These are phyloP conservation scores for Xylaria sp. DNA, from an alignment of 2,329 filamentous ascomycete genomes.

Conservation along the genomic window DNA sequence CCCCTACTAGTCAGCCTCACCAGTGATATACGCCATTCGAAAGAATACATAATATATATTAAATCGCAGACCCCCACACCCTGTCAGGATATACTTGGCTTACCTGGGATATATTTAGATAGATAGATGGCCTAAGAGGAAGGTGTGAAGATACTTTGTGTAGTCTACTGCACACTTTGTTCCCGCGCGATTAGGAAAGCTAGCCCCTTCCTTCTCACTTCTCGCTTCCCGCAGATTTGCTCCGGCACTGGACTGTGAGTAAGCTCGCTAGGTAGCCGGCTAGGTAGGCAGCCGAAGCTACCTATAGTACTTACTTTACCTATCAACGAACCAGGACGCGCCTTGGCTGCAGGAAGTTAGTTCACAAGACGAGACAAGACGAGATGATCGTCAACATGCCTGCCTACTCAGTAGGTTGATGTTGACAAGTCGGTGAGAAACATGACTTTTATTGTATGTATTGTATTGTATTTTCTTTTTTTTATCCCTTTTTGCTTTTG, in stretches of 20 bases:
- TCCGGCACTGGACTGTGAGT: neutral
- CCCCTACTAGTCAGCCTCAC: neutral
- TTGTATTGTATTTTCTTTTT: neutral
- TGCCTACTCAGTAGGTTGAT: neutral
- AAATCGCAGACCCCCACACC: neutral
- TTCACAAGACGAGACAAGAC: conserved; percentile 8
- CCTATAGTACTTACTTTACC: conserved; percentile 1
- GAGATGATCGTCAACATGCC: neutral
- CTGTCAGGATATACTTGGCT: neutral
- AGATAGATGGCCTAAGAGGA: neutral
- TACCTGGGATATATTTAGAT: neutral
- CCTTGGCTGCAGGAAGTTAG: conserved; percentile 4
- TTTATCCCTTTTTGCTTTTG: neutral
- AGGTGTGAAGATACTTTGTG: too few relatives aligned
- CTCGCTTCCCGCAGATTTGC: too few relatives aligned
- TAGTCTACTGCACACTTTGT: too few relatives aligned
- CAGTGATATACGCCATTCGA: neutral
- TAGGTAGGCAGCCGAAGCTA: neutral
- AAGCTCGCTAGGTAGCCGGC: neutral
- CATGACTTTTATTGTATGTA: neutral
- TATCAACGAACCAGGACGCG: too few relatives aligned
- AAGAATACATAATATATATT: conserved; percentile 5
- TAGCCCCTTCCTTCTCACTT: neutral
- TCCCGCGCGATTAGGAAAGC: too few relatives aligned
- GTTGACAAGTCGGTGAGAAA: conserved; percentile 16